These are phyloP conservation scores for Asterophora lycoperdoides DNA, from an alignment of 768 basidiomycete genomes.

Conservation along the genomic window DNA sequence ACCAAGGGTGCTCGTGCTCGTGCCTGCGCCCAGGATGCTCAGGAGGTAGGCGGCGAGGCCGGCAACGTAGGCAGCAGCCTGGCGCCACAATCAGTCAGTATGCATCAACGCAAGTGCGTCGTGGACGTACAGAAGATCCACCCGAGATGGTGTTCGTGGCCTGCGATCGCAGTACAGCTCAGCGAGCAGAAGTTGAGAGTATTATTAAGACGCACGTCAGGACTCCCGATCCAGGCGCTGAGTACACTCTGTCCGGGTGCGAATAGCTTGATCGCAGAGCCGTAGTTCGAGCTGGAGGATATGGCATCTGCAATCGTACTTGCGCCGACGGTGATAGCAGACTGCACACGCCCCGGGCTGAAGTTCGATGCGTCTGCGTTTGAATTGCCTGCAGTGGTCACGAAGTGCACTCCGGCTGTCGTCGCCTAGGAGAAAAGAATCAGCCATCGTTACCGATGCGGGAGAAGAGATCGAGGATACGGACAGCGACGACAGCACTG, in stretches of 20 bases:
- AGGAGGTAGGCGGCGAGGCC: conserved; percentile 17
- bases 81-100: neutral
- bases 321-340: conserved; percentile 13
- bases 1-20: no score
- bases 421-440: conserved; percentile 1
- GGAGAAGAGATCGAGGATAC: neutral
- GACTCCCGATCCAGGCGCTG: conserved; percentile 15
- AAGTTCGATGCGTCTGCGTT: conserved; percentile 8
- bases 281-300: conserved; percentile 11
- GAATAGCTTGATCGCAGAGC: conserved; percentile 12
- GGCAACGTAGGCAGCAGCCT: conserved; percentile 18
- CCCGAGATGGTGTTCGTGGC: conserved; percentile 6
- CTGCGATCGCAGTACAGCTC: neutral
- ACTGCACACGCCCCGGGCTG: conserved; percentile 10
- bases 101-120: neutral
- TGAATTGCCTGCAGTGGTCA: conserved; percentile 10
- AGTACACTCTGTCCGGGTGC: conserved; percentile 15
- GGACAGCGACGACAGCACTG: conserved; percentile 16
- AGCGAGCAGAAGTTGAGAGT: neutral
- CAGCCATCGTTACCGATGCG: no score
- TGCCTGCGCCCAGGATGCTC: conserved; percentile 5
- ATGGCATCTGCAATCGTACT: conserved; percentile 9
- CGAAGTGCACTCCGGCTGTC: conserved; percentile 8
- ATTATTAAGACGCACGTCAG: conserved; percentile 2
- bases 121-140: conserved; percentile 2